A percentile compares a stretch with the other conserved stretches of the same genome.
phyloP scores from a whole-genome alignment of 1,139 yeast species.

The Chernovozyma sophiae-reginae region DNA sequence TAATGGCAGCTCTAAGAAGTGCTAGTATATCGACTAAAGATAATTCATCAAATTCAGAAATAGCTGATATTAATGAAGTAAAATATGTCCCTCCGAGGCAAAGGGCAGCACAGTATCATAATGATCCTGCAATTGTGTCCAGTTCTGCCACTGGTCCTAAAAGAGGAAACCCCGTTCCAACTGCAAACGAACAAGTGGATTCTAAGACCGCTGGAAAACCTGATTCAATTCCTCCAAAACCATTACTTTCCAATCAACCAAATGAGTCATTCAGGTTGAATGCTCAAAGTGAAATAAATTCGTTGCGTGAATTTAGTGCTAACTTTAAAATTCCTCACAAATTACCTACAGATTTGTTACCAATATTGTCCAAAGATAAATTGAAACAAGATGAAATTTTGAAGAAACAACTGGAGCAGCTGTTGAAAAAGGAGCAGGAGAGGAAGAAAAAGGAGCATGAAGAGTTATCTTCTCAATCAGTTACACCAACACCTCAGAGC shows the following conservation, averaged over 20 bases:
- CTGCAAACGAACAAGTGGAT: background rate
- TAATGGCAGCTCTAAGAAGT: slow-evolving; percentile 55
- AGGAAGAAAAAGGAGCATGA: slow-evolving; percentile 14
- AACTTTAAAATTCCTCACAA: slow-evolving; percentile 74
- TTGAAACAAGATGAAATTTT: slow-evolving; percentile 58
- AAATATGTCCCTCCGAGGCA: slow-evolving; percentile 64
- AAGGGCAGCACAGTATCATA: slow-evolving; percentile 58
- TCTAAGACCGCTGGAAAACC: slow-evolving; percentile 14
- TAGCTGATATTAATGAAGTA: slow-evolving; percentile 16
- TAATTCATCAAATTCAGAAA: slow-evolving; percentile 8
- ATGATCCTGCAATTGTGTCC: slow-evolving; percentile 77
- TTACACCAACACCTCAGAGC: slow-evolving; percentile 6
- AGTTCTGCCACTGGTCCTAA: slow-evolving; percentile 30
- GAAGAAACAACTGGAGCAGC: slow-evolving; percentile 26
- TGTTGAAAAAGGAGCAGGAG: slow-evolving; percentile 14
- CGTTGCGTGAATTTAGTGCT: slow-evolving; percentile 79
- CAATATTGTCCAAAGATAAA: slow-evolving; percentile 68
- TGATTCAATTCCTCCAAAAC: slow-evolving; percentile 33
- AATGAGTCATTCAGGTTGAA: slow-evolving; percentile 44
- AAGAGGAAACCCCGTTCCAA: background rate
- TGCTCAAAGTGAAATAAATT: slow-evolving; percentile 68
- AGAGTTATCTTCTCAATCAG: slow-evolving; percentile 9
- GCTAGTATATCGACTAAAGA: slow-evolving; percentile 18
- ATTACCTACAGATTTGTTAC: slow-evolving; percentile 72
- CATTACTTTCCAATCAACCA: slow-evolving; percentile 20